Percentiles rank a stretch among this genome's conserved stretches.
Conservation (phyloP, 208 protist species). For the Novymonas esmeraldas region DNA sequence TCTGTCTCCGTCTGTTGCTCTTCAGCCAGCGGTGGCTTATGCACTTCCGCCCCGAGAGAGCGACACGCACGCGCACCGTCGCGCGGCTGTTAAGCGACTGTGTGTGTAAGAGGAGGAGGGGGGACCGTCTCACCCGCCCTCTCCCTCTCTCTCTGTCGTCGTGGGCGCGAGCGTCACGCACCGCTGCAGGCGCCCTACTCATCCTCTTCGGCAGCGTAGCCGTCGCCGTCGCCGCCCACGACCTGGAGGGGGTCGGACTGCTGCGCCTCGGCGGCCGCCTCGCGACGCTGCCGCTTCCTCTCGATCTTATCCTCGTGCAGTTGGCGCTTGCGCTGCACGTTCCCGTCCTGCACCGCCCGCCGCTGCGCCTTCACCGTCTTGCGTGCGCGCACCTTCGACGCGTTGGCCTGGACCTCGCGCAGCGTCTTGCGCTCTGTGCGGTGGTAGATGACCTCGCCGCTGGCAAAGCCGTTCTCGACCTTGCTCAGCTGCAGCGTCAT, state of each 20-base stretch:
- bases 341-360: slow-evolving; percentile 79
- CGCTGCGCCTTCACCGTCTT: slow-evolving; percentile 75
- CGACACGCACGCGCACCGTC: too few species aligned
- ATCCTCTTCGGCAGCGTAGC: slow-evolving; percentile 55
- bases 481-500: slow-evolving; percentile 91
- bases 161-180: neutral
- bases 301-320: slow-evolving; percentile 57
- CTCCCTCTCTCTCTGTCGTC: too few species aligned
- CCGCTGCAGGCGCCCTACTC: slow-evolving; percentile 25
- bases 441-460: slow-evolving; percentile 89
- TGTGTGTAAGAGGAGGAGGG: too few species aligned
- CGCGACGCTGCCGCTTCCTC: slow-evolving; percentile 68
- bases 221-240: slow-evolving; percentile 42
- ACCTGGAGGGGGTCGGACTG: slow-evolving; percentile 79
- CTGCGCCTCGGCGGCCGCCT: slow-evolving; percentile 65
- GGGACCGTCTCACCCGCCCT: too few species aligned
- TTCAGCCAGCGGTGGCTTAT: too few species aligned
- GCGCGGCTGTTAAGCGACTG: too few species aligned
- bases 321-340: slow-evolving; percentile 71
- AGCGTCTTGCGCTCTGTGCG: slow-evolving; percentile 62
- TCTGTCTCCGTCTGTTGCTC: too few species aligned
- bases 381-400: slow-evolving; percentile 67
- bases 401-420: slow-evolving; percentile 70
- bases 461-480: slow-evolving; percentile 90
- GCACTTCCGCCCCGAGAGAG: too few species aligned